Evolutionary conservation across 768 basidiomycete genomes (phyloP), one percentile per base, ranked within the genome.

Genomic region (Hypsizygus marmoreus): DNA sequence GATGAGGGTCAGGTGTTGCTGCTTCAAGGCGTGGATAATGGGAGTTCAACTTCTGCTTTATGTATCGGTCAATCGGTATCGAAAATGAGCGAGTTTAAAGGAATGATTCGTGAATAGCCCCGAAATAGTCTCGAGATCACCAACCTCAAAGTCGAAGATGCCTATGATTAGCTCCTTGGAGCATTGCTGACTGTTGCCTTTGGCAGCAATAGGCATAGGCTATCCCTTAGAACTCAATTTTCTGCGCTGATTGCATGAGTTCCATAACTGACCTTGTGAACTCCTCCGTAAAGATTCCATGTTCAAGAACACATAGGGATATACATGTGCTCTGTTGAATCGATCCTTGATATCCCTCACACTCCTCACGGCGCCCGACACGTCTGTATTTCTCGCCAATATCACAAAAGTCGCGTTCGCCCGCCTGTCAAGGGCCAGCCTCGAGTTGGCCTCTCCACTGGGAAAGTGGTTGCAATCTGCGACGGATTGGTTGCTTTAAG

Each of bases 251-350:
- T 2, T 38, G 35, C 46, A 40, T 13, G 19, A 4, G 25, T 22
- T 25, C 34, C 13, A 8, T 26, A 44, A n/a, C 75, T 54, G 59
- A 82, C 80, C 69, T 68, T 60, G 84, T 89, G 67, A 95, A 94
- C 13, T 80, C 77, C 1, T 85, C 81, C 11, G 77, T 72, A 64
- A 95, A 0, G 81, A 79, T 51, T 80, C 79, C 38, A 97, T 92
- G 61, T 95, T 95, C 49, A 97, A 71, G 67, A 97, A 88, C 19
- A 92, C 84, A 64, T 89, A 97, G 4, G 91, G 90, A 58, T 97
- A 95, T 16, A 77, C 74, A 55, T 80, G 88, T 49, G 75, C 78
- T 33, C 73, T 69, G 66, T 97, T 97, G 71, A 94, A 94, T 30
- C 82, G 69, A 50, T 87, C 80, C 67, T 95, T 93, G 50, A 92